Conservation (phyloP, 2,329 filamentous ascomycete genomes). For the Colletotrichum musicola region DNA sequence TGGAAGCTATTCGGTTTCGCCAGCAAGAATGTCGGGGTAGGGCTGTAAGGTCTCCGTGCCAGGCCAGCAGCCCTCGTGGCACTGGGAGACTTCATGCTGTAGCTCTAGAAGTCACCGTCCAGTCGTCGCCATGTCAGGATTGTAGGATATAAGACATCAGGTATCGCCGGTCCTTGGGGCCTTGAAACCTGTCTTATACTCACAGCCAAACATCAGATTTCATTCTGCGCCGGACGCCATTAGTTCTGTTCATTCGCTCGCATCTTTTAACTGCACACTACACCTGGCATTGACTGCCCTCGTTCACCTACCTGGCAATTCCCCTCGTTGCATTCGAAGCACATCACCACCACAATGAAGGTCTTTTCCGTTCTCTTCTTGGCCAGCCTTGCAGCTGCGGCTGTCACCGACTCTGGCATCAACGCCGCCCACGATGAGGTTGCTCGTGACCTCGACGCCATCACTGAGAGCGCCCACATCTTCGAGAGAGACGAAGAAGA, state of each 20-base stretch:
- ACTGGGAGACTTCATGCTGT: background rate
- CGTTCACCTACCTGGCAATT: background rate
- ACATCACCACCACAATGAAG: constrained; percentile 18
- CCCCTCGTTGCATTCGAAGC: background rate
- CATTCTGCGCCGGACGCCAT: constrained; percentile 18
- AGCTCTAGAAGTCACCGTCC: too few relatives aligned
- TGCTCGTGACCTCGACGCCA: background rate
- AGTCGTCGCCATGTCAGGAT: background rate
- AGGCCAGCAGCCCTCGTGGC: background rate
- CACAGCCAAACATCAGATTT: constrained; percentile 1
- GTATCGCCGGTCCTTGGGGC: background rate
- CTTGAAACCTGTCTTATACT: background rate
- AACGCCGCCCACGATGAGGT: constrained; percentile 12
- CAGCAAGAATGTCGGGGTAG: background rate
- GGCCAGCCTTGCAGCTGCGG: constrained; percentile 24
- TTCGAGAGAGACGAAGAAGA: constrained; percentile 26
- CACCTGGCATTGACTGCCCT: background rate
- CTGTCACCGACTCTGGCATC: constrained; percentile 12
- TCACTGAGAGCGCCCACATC: background rate
- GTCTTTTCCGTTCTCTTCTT: constrained; percentile 22
- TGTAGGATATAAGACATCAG: constrained; percentile 8
- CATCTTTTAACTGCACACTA: background rate
- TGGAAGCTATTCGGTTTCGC: constrained; percentile 1
- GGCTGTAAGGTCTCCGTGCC: background rate
- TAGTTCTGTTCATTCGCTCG: background rate